Percentiles rank a stretch among this genome's conserved stretches.
Conservation (phyloP, 371 early-diverging fungal species). For the Globomyces sp. region DNA sequence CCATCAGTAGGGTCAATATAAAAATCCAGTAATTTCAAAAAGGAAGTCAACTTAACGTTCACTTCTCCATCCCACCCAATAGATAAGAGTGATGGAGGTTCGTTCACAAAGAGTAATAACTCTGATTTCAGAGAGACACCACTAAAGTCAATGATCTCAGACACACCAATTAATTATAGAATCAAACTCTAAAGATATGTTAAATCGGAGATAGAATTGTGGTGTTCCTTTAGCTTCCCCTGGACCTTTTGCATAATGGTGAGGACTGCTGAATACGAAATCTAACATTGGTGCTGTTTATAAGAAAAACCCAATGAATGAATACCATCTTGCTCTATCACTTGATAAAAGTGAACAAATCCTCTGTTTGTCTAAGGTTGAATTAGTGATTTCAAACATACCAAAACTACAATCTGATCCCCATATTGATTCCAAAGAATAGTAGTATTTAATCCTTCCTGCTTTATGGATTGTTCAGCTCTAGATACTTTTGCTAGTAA, state of each 20-base stretch:
- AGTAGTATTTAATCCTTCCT: constrained; percentile 48
- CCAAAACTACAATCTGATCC: constrained; percentile 32
- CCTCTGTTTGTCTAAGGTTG: constrained; percentile 33
- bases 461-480: constrained; percentile 34
- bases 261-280: constrained; percentile 28
- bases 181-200: constrained; percentile 49
- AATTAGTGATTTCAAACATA: no score
- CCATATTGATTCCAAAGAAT: constrained; percentile 48
- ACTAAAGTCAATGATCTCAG: constrained; percentile 13
- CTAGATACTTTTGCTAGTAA: constrained; percentile 37
- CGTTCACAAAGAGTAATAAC: constrained; percentile 39
- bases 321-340: constrained; percentile 12
- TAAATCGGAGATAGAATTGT: constrained; percentile 29
- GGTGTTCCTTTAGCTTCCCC: constrained; percentile 37
- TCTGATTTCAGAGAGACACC: constrained; percentile 25
- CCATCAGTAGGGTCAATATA: constrained; percentile 20
- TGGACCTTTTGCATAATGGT: constrained; percentile 42
- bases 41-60: constrained; percentile 29
- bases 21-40: constrained; percentile 35
- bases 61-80: constrained; percentile 45
- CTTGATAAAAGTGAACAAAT: constrained; percentile 46
- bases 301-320: neutral
- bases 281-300: constrained; percentile 24
- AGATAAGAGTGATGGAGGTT: constrained; percentile 42
- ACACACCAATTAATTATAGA: constrained; percentile 44